Evolutionary conservation across 164 flowering plant species (phyloP).

Genomic region (Protea cynaroides): DNA sequence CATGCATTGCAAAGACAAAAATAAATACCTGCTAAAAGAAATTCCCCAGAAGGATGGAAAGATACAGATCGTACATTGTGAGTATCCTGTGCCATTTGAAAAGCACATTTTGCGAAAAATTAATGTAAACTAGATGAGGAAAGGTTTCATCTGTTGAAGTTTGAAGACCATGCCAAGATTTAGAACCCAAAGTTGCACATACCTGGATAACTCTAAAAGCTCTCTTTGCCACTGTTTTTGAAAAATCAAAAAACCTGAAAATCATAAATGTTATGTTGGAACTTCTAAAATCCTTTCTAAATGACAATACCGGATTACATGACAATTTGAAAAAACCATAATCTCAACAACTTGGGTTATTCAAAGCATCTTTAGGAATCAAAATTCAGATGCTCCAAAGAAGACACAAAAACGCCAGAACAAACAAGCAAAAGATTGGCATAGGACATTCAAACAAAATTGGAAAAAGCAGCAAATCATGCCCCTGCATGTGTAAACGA

Average conservation of each 20-base stretch:
- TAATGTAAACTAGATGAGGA: neutral
- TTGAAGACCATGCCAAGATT: constrained; percentile 8
- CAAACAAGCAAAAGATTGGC: neutral
- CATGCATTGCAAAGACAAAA: neutral
- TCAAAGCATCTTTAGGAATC: neutral
- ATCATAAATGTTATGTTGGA: neutral
- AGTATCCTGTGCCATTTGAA: constrained; percentile 55
- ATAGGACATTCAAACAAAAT: too few relatives aligned
- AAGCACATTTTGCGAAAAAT: constrained; percentile 5
- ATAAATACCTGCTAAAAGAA: constrained; percentile 70
- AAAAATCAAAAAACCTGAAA: constrained; percentile 83
- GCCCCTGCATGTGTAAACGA: too few relatives aligned
- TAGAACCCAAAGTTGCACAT: constrained; percentile 3
- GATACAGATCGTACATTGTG: constrained; percentile 86
- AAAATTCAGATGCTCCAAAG: neutral
- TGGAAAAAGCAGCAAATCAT: too few relatives aligned
- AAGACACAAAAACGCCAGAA: neutral
- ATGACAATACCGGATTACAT: neutral
- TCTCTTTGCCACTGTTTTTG: constrained; percentile 73
- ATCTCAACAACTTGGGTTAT: neutral
- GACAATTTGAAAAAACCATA: neutral
- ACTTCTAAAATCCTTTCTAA: neutral
- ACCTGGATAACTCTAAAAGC: constrained; percentile 86
- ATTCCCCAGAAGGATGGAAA: constrained; percentile 87
- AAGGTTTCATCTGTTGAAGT: neutral